Evolutionary conservation across 495 filamentous ascomycete genomes (phyloP), one percentile per base, ranked within the genome.

Genomic region (Xylaria nigripes): DNA sequence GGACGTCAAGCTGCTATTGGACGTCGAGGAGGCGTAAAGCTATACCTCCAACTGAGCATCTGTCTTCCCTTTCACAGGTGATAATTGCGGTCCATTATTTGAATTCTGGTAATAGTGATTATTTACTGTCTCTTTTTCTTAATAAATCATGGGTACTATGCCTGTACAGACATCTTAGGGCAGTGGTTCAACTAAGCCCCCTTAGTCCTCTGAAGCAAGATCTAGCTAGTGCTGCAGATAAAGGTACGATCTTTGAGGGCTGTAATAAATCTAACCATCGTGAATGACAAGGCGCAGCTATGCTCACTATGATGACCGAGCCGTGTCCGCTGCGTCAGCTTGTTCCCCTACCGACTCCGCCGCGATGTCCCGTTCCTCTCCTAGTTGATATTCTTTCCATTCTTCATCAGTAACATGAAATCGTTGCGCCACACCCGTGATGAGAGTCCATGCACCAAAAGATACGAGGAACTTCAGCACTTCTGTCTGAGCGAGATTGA

Each of bases 401-500:
- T 74, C 68, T 50, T 72, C 69, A 45, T 69, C 69, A 6, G 57
- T 68, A 29, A 62, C 53, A 56, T 61, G 48, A 12, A 61, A 56
- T 51, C 55, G 52, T 48, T 66, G 64, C 34, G 68, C 68, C 10
- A 65, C 27, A 9, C 61, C 15, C 27, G 61, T 66, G 12, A 69
- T 34, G 1, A 64, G 7, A 23, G 62, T 61, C 70, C 70, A 73
- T 23, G 64, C 45, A 43, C 67, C 65, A 10, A 64, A 62, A 22
- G 61, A 57, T 32, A 68, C 41, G 24, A 66, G 43, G 15, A 72
- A 57, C 34, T 66, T 57, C 13, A 66, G 10, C 36, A 66, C 40
- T 54, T 74, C 72, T 8, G 70, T 22, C 22, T 65, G 63, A 18
- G 71, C 40, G 24, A 69, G 51, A 43, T 73, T 74, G n/a, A 60